Base-by-base conservation (phyloP, 768 basidiomycete species). In the Leucocoprinus leucothites region DNA sequence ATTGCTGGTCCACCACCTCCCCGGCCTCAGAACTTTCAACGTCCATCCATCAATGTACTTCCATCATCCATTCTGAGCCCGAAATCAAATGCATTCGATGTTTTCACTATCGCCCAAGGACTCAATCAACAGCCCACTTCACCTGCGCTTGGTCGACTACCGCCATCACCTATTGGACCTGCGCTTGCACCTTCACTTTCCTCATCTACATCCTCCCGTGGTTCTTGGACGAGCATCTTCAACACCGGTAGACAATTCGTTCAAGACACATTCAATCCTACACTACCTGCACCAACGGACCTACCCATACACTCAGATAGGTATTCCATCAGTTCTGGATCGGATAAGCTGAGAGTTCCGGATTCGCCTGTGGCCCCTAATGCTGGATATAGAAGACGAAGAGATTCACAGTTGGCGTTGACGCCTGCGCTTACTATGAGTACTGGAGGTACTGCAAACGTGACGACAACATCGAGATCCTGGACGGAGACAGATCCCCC, bases 211-310 rank as follows among this genome's bases (percentile, higher is more conserved):
- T 84, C 87, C 2, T 90, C 90, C 2, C 77, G 84, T 42, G 88
- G 84, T 8, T 90, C 91, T 0, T 92, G 91, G 91, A 87, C 89
- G 0, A 91, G 84, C 62, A 64, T 92, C 9, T 88, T 90, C 65
- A 86, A 83, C 57, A 72, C 87, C 0, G 81, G 80, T 16, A 79
- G 86, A 24, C 86, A 89, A 53, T 81, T 91, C 56, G 73, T 82
- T 25, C 80, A 82, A 31, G 84, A 82, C 59, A 72, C 77, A 1
- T 67, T 77, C 4, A 75, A 74, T 49, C 75, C 77, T 6, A 74
- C 74, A 9, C 69, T 77, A 16, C 68, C 67, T 38, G 76, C 71
- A 18, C 75, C 77, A 7, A 63, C 71, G 2, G 76, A 76, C 31
- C 57, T 63, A 1, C 11, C 24, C 9, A 18, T 53, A 7, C 52